Evolutionary conservation across 2,329 filamentous ascomycete genomes (phyloP).

Genomic region (Clarireedia paspali): DNA sequence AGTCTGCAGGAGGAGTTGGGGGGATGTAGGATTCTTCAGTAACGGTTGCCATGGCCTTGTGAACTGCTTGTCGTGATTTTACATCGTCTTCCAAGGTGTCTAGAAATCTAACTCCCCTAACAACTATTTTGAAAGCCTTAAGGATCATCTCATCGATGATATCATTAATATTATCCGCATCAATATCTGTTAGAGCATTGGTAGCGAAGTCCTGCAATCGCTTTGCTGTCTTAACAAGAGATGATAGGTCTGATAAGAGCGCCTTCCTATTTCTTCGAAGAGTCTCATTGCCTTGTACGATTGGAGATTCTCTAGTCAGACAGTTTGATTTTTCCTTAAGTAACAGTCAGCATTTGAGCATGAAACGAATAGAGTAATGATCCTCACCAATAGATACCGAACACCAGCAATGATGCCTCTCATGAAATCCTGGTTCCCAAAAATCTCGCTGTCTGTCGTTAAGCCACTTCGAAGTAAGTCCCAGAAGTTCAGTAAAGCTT

Average conservation of each 20-base stretch:
- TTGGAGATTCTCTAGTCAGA: constrained; percentile 69
- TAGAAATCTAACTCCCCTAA: constrained; percentile 79
- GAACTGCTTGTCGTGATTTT: constrained; percentile 39
- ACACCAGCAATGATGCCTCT: constrained; percentile 90
- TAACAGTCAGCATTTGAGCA: constrained; percentile 7
- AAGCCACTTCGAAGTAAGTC: constrained; percentile 75
- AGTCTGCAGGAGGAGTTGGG: constrained; percentile 56
- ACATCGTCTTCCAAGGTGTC: constrained; percentile 71
- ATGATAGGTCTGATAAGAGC: constrained; percentile 80
- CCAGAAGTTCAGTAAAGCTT: constrained; percentile 86
- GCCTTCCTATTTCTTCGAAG: constrained; percentile 79
- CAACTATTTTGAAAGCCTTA: constrained; percentile 91
- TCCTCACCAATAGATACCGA: constrained; percentile 74
- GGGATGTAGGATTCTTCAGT: constrained; percentile 51
- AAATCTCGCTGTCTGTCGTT: constrained; percentile 67
- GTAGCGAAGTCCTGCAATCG: constrained; percentile 64
- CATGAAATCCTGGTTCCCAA: constrained; percentile 89
- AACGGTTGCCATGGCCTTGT: constrained; percentile 54
- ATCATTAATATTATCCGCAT: constrained; percentile 56
- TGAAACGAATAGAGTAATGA: neutral
- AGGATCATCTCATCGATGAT: constrained; percentile 88
- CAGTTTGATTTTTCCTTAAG: constrained; percentile 86
- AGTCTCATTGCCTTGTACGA: constrained; percentile 67
- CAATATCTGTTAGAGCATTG: constrained; percentile 32
- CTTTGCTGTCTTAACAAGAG: constrained; percentile 83